These are phyloP conservation scores for Globisporangium paddicum DNA, from an alignment of 352 stramenopile genomes.

Conservation along the genomic window DNA sequence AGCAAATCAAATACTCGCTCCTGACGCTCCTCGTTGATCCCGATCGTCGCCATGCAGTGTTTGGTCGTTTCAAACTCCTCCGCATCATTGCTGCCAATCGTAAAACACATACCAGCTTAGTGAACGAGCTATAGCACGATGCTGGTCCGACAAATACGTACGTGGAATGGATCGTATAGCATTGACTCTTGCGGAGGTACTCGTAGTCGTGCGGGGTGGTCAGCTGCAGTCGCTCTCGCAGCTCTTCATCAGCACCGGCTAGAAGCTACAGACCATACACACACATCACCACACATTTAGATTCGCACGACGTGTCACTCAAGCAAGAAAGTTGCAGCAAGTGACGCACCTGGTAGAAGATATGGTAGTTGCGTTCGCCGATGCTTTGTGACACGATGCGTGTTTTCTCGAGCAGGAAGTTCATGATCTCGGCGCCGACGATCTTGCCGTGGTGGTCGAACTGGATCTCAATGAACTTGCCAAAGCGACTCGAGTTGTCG, in stretches of 20 bases:
- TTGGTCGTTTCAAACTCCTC: conserved; percentile 83
- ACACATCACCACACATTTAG: background rate
- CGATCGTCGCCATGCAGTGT: conserved; percentile 86
- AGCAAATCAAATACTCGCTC: conserved; percentile 86
- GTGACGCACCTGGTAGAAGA: conserved; percentile 97
- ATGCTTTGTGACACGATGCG: conserved; percentile 86
- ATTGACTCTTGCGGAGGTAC: conserved; percentile 86
- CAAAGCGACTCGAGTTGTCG: conserved; percentile 96
- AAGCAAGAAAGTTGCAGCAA: conserved; percentile 3
- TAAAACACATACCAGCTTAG: background rate
- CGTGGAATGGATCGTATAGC: conserved; percentile 71
- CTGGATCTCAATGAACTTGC: conserved; percentile 97
- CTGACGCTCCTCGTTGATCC: conserved; percentile 75
- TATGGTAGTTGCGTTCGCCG: conserved; percentile 96
- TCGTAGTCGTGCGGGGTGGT: conserved; percentile 80
- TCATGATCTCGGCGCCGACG: conserved; percentile 86
- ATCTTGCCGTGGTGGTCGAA: conserved; percentile 93
- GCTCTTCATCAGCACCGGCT: conserved; percentile 63
- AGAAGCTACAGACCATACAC: conserved; percentile 46
- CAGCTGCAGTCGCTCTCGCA: conserved; percentile 64
- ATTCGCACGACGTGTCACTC: conserved; percentile 1
- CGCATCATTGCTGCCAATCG: conserved; percentile 40
- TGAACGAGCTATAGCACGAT: background rate
- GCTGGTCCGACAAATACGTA: conserved; percentile 15
- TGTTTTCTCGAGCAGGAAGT: conserved; percentile 90